Evolutionary conservation across 2,329 filamentous ascomycete species (phyloP).

Genomic region (Trematosphaeria pertusa): DNA sequence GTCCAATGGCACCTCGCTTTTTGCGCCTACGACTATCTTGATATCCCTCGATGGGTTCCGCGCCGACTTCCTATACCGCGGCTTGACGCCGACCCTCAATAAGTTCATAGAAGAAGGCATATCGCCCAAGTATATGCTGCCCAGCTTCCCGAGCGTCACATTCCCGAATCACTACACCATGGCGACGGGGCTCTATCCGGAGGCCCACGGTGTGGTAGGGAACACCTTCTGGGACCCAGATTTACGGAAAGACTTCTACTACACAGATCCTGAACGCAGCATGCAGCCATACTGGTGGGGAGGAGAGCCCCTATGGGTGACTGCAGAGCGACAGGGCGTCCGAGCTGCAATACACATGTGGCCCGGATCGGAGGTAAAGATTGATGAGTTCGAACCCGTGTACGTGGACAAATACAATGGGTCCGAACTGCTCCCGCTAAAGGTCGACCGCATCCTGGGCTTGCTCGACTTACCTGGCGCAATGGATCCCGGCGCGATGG

Average conservation of each 20-base stretch:
- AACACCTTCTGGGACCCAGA: slow-evolving; percentile 94
- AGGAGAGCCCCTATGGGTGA: slow-evolving; percentile 92
- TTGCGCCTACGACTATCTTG: slow-evolving; percentile 89
- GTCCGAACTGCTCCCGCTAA: slow-evolving; percentile 74
- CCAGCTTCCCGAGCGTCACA: slow-evolving; percentile 94
- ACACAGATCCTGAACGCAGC: slow-evolving; percentile 77
- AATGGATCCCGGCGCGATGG: slow-evolving; percentile 61
- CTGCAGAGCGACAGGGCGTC: slow-evolving; percentile 82
- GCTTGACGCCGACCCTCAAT: slow-evolving; percentile 81
- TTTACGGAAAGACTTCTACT: slow-evolving; percentile 81
- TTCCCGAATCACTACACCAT: slow-evolving; percentile 96
- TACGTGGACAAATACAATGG: slow-evolving; percentile 87
- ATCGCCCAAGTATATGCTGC: slow-evolving; percentile 89
- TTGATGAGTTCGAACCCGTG: slow-evolving; percentile 74
- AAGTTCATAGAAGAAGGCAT: slow-evolving; percentile 82
- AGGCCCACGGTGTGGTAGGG: slow-evolving; percentile 89
- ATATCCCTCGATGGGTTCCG: slow-evolving; percentile 96
- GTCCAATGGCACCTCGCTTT: slow-evolving; percentile 86
- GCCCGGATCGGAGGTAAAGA: slow-evolving; percentile 92
- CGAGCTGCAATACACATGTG: slow-evolving; percentile 94
- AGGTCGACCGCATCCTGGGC: slow-evolving; percentile 80
- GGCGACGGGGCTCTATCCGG: slow-evolving; percentile 89
- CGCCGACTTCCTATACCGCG: slow-evolving; percentile 86
- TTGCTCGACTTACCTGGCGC: slow-evolving; percentile 83
- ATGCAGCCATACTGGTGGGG: slow-evolving; percentile 93